These are phyloP conservation scores for Schizothecium vesticola DNA, from an alignment of 495 filamentous ascomycete species.

Conservation along the genomic window DNA sequence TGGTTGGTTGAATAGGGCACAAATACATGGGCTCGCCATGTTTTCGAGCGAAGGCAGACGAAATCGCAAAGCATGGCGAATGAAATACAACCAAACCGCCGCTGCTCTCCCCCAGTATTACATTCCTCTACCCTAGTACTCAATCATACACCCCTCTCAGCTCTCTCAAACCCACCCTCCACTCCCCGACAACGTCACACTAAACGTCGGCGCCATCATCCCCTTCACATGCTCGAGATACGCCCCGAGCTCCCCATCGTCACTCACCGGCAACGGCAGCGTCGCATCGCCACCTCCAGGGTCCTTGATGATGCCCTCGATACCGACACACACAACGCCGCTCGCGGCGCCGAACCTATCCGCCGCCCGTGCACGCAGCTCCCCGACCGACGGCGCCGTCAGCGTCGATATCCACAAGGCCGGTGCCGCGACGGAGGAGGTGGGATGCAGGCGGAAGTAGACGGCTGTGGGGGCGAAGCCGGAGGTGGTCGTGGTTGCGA, in stretches of 20 bases:
- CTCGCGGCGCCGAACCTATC: slow-evolving; percentile 46
- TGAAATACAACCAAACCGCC: neutral
- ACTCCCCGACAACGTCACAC: slow-evolving; percentile 34
- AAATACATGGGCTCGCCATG: neutral
- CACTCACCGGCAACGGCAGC: slow-evolving; percentile 53
- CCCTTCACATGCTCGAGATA: slow-evolving; percentile 60
- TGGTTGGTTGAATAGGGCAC: neutral
- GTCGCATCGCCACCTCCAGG: slow-evolving; percentile 43
- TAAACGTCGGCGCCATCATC: slow-evolving; percentile 59
- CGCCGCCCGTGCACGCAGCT: slow-evolving; percentile 50
- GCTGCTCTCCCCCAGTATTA: neutral
- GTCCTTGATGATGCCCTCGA: slow-evolving; percentile 64
- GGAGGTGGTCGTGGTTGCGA: neutral
- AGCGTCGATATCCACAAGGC: slow-evolving; percentile 60
- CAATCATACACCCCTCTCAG: neutral
- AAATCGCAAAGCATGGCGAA: neutral
- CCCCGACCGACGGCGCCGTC: slow-evolving; percentile 47
- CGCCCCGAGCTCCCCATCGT: slow-evolving; percentile 63
- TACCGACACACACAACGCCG: slow-evolving; percentile 43
- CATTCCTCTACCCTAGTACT: too few relatives aligned
- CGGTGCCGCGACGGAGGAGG: slow-evolving; percentile 45
- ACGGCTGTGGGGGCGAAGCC: slow-evolving; percentile 39
- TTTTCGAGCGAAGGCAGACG: too few relatives aligned
- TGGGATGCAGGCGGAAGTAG: slow-evolving; percentile 59
- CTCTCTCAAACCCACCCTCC: neutral